These are phyloP conservation scores for Fagopyrum esculentum DNA, from an alignment of 148 eudicot species.

Conservation along the genomic window DNA sequence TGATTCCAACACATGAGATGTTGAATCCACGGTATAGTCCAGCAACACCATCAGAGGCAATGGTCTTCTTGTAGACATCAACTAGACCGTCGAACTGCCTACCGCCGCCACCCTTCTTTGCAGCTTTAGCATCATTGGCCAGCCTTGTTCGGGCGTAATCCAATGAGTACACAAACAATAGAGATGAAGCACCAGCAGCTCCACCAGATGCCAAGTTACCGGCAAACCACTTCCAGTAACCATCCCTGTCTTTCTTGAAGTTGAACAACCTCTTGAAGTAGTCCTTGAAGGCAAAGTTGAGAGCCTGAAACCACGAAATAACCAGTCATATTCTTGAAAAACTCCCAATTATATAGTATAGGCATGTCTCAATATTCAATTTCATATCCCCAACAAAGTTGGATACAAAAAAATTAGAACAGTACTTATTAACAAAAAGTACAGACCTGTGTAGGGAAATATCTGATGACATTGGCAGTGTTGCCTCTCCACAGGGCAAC, in stretches of 20 bases:
- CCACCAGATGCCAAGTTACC: conserved; percentile 88
- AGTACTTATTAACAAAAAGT: not conserved
- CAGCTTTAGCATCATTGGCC: conserved; percentile 73
- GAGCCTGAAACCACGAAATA: conserved; percentile 40
- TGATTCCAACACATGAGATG: conserved; percentile 74
- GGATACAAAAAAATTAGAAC: not conserved
- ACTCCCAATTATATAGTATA: not conserved
- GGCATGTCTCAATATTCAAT: too few species aligned
- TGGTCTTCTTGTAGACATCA: conserved; percentile 77
- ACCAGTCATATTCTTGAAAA: not conserved
- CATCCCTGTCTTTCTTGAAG: conserved; percentile 72
- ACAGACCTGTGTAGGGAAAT: conserved; percentile 80
- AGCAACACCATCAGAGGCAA: conserved; percentile 57
- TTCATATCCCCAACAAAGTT: too few species aligned
- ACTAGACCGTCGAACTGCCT: conserved; percentile 72
- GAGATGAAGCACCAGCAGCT: conserved; percentile 81
- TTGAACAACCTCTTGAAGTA: conserved; percentile 72
- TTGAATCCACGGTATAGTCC: conserved; percentile 84
- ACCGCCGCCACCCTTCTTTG: conserved; percentile 58
- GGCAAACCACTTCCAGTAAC: conserved; percentile 92
- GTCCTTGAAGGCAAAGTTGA: conserved; percentile 86
- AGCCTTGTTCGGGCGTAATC: conserved; percentile 76
- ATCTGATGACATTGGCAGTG: conserved; percentile 76
- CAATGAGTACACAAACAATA: conserved; percentile 57
- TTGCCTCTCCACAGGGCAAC: conserved; percentile 71